A percentile compares a stretch with the other conserved stretches of the same genome.
phyloP scores from a whole-genome alignment of 2,329 filamentous ascomycete genomes.

The Phialophora tarda region DNA sequence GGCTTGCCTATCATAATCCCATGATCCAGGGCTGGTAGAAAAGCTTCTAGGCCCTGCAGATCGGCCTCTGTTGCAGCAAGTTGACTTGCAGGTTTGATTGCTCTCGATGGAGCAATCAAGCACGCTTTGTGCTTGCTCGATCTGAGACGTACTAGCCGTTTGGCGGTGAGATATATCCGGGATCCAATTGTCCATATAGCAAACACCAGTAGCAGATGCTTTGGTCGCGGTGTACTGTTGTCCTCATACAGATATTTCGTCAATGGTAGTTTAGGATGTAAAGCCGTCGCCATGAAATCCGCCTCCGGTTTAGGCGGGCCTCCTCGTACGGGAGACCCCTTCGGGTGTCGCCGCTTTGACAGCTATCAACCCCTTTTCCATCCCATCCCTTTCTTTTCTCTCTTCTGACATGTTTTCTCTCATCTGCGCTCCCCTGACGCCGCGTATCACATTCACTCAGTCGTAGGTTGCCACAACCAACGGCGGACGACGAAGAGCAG shows the following conservation, averaged over 20 bases:
- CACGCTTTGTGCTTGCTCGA: not conserved
- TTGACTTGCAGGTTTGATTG: not conserved
- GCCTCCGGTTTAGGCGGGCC: too few species aligned
- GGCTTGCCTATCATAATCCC: not conserved
- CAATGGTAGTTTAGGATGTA: not conserved
- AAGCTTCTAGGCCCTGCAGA: not conserved
- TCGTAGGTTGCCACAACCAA: too few species aligned
- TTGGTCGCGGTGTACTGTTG: not conserved
- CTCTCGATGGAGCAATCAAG: constrained; percentile 2
- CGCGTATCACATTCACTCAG: too few species aligned
- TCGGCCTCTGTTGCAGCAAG: not conserved
- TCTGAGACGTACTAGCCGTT: not conserved
- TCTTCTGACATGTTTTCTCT: too few species aligned
- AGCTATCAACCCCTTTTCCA: too few species aligned
- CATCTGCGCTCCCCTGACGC: too few species aligned
- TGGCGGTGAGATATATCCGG: not conserved
- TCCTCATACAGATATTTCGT: not conserved
- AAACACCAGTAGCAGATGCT: not conserved
- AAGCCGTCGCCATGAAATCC: too few species aligned
- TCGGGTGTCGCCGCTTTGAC: too few species aligned
- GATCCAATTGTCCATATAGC: not conserved
- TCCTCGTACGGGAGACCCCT: too few species aligned
- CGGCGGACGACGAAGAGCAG: too few species aligned
- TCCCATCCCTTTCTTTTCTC: too few species aligned
- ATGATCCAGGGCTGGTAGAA: not conserved